Conservation (phyloP, 768 basidiomycete genomes). For the Cubamyces lactineus region DNA sequence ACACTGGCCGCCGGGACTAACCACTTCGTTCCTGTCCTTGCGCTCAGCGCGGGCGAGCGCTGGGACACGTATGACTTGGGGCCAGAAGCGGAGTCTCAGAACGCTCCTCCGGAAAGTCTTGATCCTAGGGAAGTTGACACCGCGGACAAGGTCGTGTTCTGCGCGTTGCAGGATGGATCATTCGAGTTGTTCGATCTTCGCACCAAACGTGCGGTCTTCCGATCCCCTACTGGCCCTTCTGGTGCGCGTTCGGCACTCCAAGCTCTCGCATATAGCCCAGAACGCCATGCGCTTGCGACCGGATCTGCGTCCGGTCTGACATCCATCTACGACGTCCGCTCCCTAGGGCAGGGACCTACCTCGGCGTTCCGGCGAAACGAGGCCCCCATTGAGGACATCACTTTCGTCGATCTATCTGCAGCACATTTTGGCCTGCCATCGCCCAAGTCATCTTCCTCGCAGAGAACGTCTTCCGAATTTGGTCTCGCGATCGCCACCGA, state of each 20-base stretch:
- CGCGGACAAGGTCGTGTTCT: constrained; percentile 51
- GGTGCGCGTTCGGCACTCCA: constrained; percentile 41
- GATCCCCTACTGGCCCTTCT: constrained; percentile 27
- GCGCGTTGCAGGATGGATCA: constrained; percentile 56
- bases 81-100: constrained; percentile 16
- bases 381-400: constrained; percentile 53
- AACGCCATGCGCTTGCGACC: constrained; percentile 53
- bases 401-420: constrained; percentile 23
- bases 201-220: constrained; percentile 36
- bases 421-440: not conserved
- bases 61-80: constrained; percentile 33
- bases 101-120: constrained; percentile 7
- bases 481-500: constrained; percentile 53
- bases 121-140: constrained; percentile 51
- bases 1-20: constrained; percentile 42
- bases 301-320: constrained; percentile 61
- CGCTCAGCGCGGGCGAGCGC: constrained; percentile 48
- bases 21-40: constrained; percentile 45
- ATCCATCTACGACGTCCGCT: constrained; percentile 57
- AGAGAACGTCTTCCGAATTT: constrained; percentile 23
- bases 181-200: constrained; percentile 62
- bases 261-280: constrained; percentile 48
- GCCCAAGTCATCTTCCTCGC: not conserved
- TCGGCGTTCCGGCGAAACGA: constrained; percentile 47
- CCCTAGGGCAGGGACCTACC: constrained; percentile 37